Evolutionary conservation across 202 grass and related monocot species (phyloP).

Genomic region (Schoenoplectus triqueter): DNA sequence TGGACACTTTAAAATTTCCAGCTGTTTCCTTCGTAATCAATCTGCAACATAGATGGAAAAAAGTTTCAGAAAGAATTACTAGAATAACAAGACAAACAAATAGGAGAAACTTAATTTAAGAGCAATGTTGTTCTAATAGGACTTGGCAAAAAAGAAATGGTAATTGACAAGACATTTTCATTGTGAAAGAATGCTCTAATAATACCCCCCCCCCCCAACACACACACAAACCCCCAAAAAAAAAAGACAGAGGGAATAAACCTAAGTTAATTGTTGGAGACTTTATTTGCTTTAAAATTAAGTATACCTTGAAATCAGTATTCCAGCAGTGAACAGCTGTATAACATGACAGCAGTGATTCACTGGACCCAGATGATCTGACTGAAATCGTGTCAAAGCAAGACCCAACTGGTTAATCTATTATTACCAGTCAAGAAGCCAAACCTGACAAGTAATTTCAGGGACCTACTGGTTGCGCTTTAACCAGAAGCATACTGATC

Average conservation of each 20-base stretch:
- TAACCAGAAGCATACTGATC: neutral
- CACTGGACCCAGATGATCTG: neutral
- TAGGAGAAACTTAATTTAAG: neutral
- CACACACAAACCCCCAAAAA: neutral
- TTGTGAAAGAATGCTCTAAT: neutral
- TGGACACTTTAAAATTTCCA: constrained; percentile 5
- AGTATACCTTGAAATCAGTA: neutral
- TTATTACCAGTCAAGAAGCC: neutral
- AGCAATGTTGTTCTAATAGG: neutral
- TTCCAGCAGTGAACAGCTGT: neutral
- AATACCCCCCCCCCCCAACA: no score
- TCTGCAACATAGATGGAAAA: constrained; percentile 30
- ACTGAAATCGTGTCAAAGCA: constrained; percentile 17
- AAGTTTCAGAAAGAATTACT: constrained; percentile 20
- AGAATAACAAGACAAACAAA: neutral
- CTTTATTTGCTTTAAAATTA: constrained; percentile 26
- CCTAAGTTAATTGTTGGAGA: constrained; percentile 4
- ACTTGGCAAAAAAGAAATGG: neutral
- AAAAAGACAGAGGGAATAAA: neutral
- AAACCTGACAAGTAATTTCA: neutral
- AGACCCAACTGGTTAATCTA: neutral
- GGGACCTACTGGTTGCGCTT: neutral
- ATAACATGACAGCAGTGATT: neutral
- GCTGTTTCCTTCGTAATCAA: constrained; percentile 11
- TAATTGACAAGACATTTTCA: neutral